Evolutionary conservation across 495 filamentous ascomycete genomes (phyloP).

Genomic region (Oidiodendron maius): DNA sequence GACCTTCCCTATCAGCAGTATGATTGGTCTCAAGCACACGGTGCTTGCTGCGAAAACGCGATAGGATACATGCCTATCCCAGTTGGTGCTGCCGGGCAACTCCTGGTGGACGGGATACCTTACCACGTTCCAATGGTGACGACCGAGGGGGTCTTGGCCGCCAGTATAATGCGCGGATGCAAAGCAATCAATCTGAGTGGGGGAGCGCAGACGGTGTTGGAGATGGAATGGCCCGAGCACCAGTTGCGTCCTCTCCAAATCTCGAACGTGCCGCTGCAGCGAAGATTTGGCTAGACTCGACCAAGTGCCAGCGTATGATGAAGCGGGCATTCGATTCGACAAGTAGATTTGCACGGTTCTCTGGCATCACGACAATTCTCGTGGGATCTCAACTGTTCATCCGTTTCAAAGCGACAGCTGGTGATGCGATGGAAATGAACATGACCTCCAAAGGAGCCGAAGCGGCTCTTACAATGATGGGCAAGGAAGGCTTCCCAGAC

Average conservation of each 20-base stretch:
- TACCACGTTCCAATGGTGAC: slow-evolving; percentile 98
- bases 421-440: slow-evolving; percentile 99
- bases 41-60: slow-evolving; percentile 97
- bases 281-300: slow-evolving; percentile 95
- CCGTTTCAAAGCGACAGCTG: slow-evolving; percentile 95
- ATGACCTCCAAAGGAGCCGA: slow-evolving; percentile 99
- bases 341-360: slow-evolving; percentile 84
- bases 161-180: slow-evolving; percentile 84
- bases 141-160: slow-evolving; percentile 94
- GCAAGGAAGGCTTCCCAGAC: slow-evolving; percentile 87
- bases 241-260: slow-evolving; percentile 84
- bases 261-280: slow-evolving; percentile 83
- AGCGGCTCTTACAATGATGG: slow-evolving; percentile 85
- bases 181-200: slow-evolving; percentile 97
- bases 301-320: slow-evolving; percentile 74
- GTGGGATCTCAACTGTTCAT: slow-evolving; percentile 95
- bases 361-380: slow-evolving; percentile 85
- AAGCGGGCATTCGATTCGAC: slow-evolving; percentile 93
- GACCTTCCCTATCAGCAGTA: slow-evolving; percentile 84
- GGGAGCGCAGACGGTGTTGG: slow-evolving; percentile 89
- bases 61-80: slow-evolving; percentile 95
- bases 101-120: slow-evolving; percentile 86
- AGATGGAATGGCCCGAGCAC: slow-evolving; percentile 97
- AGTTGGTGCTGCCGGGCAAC: slow-evolving; percentile 85
- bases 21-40: slow-evolving; percentile 87